A percentile compares a stretch with the other conserved stretches of the same genome.
Evolutionary conservation across 805 yeast species (phyloP).

Genomic region (Cyberlindnera xylosilytica): DNA sequence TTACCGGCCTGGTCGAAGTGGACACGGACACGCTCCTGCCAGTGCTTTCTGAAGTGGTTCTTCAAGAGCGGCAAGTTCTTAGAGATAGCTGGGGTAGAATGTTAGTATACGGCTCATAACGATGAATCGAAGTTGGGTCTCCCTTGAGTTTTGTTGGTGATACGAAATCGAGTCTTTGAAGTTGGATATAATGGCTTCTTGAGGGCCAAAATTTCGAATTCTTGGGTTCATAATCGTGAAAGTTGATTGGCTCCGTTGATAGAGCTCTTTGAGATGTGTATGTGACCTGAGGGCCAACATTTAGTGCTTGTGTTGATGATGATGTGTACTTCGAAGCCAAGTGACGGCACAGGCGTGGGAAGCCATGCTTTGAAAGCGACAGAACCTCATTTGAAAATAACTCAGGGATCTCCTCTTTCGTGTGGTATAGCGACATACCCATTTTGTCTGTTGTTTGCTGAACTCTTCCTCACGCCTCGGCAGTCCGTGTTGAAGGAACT

Average conservation of each 20-base stretch:
- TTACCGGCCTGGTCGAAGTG: conserved; percentile 99
- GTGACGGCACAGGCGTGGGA: background rate
- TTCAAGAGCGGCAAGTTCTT: conserved; percentile 98
- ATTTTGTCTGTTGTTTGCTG: conserved; percentile 17
- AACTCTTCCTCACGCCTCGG: conserved; percentile 1
- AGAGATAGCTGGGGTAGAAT: conserved; percentile 65
- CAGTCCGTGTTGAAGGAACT: conserved; percentile 8
- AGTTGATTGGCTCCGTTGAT: too few species aligned
- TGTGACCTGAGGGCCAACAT: too few species aligned
- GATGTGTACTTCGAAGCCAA: background rate
- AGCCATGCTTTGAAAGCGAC: background rate
- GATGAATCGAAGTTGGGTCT: background rate
- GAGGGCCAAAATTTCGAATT: background rate
- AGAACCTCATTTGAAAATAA: background rate
- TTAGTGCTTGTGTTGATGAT: too few species aligned
- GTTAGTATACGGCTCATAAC: conserved; percentile 1
- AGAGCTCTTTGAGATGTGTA: too few species aligned
- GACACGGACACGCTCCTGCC: conserved; percentile 99
- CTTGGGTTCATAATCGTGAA: too few species aligned
- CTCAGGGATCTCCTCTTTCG: background rate
- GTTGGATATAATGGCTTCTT: background rate
- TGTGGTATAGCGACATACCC: conserved; percentile 10
- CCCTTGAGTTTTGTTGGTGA: background rate
- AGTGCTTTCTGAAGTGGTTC: conserved; percentile 99
- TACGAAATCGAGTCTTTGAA: background rate